A percentile compares a stretch with the other conserved stretches of the same genome.
Evolutionary conservation across 306 rosid species (phyloP).

Genomic region (Ormosia semicastrata): DNA sequence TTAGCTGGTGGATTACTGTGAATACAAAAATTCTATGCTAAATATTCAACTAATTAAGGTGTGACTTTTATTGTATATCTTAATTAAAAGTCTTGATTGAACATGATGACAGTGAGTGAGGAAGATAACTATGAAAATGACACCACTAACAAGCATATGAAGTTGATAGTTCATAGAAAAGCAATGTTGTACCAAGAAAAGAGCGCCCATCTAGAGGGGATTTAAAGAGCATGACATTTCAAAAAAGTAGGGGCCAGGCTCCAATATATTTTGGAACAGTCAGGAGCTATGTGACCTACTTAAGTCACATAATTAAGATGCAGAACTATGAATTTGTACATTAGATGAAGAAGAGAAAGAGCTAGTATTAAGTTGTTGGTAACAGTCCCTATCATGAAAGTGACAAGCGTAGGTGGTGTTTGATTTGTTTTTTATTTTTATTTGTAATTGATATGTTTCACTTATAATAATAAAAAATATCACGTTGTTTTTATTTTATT

Average conservation of each 20-base stretch:
- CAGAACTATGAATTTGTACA: constrained; percentile 14
- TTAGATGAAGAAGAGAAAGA: background rate
- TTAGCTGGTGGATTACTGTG: background rate
- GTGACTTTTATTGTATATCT: constrained; percentile 1
- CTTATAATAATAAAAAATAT: too few species aligned
- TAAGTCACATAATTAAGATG: constrained; percentile 27
- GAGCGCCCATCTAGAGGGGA: constrained; percentile 20
- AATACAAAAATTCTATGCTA: background rate
- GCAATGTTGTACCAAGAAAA: constrained; percentile 28
- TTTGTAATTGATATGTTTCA: too few species aligned
- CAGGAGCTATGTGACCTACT: constrained; percentile 18
- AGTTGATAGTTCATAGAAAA: constrained; percentile 42
- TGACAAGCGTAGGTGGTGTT: background rate
- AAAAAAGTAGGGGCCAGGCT: constrained; percentile 28
- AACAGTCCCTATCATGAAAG: constrained; percentile 21
- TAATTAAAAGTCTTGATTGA: constrained; percentile 28
- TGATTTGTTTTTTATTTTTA: too few species aligned
- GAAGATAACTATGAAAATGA: constrained; percentile 45
- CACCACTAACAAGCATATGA: constrained; percentile 37
- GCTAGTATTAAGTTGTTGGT: background rate
- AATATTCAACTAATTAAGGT: constrained; percentile 8
- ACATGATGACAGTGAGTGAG: constrained; percentile 35
- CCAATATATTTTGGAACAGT: constrained; percentile 35
- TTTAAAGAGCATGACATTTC: constrained; percentile 21
- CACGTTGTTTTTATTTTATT: too few species aligned